Base-by-base conservation (phyloP, 2,329 filamentous ascomycete species). In the Allantophomopsis cytisporea region DNA sequence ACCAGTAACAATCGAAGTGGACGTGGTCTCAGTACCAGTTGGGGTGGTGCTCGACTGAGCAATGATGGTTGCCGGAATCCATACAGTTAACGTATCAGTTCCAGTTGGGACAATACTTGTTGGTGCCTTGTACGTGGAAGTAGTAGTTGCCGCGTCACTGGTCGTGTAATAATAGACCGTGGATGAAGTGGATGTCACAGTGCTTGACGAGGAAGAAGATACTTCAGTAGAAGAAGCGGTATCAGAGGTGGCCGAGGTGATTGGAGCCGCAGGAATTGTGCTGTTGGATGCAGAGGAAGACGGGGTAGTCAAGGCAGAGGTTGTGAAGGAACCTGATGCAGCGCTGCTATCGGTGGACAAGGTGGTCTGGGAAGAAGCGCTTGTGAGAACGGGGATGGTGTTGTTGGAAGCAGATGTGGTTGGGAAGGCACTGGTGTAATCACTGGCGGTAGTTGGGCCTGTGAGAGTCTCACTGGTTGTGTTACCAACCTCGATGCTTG, bases 41-140 rank as follows among this genome's bases (percentile, higher is more conserved):
- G 42, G 36, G 3, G 45, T 31, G n/a, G 47, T 46, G 8, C 45
- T 44, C 14, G 50, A 36, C 28, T 45, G 43, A 35, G 46, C 47
- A 38, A 54, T 46, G 34, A 55, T 51, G 10, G 50, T 47, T 6
- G 42, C 37, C 32, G 48, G 47, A 13, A 56, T 41, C 49, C 49
- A 54, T 39, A 48, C 43, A 7, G 47, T 45, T 13, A 51, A 41
- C 15, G 40, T 45, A 18, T 54, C 47, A n/a, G 52, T 52, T 12
- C 41, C 44, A 20, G 49, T 53, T 38, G 53, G 52, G 2, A 36
- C 23, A 36, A 54, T 42, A 12, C 30, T 39, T 5, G 21, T 16
- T 11, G 40, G 39, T 12, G 40, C n/a, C 12, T 15, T 30, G 23
- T 31, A 37, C 2, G 30, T 36, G n/a, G 38, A 18, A 15, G 32